Evolutionary conservation across 164 flowering plant species (phyloP).

Genomic region (Tetracentron sinense): DNA sequence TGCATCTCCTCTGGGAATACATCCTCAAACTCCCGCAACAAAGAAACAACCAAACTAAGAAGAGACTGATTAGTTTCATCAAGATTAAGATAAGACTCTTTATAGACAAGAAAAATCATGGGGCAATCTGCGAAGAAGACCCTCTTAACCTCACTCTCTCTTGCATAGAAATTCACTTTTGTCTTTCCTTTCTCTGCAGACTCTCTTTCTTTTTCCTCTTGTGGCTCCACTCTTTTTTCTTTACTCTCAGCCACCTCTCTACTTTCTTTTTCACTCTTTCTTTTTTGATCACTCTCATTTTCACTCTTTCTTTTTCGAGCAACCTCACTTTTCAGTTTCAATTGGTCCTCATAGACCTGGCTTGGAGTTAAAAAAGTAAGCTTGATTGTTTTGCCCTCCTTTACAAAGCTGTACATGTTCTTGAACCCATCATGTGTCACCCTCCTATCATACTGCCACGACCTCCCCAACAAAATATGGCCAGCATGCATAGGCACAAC

Average conservation of each 20-base stretch:
- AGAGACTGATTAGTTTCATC: neutral
- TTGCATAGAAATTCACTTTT: neutral
- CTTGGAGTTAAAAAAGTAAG: neutral
- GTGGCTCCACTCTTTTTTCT: neutral
- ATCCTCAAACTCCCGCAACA: neutral
- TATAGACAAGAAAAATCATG: neutral
- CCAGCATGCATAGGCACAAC: neutral
- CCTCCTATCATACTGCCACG: neutral
- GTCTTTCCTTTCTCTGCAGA: no score
- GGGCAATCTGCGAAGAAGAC: neutral
- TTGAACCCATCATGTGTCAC: slow-evolving; percentile 4
- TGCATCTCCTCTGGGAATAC: neutral
- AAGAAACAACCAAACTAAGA: neutral
- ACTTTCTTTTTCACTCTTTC: neutral
- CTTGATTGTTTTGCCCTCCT: neutral
- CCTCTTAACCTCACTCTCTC: neutral
- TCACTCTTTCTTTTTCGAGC: neutral
- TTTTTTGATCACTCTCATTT: neutral
- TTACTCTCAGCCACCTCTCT: neutral
- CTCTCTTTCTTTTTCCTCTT: neutral
- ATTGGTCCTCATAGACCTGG: neutral
- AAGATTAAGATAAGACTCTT: neutral
- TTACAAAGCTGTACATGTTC: neutral
- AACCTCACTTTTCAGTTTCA: no score
- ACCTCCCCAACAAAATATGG: neutral